Evolutionary conservation across 352 stramenopile species (phyloP).

Genomic region (Phytophthora melonis): DNA sequence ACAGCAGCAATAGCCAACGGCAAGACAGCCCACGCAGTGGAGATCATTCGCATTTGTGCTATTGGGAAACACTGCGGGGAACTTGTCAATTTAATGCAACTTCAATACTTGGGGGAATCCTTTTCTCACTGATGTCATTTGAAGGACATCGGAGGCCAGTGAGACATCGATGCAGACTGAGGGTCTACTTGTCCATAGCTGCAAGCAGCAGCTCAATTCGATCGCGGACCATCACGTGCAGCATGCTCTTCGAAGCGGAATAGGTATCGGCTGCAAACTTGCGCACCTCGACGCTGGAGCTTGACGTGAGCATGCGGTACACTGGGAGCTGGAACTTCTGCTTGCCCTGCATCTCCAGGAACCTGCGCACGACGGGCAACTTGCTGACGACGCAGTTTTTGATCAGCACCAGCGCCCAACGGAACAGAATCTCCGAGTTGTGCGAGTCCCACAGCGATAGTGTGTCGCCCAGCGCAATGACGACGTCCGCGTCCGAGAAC

Average conservation of each 20-base stretch:
- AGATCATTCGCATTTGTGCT: too few relatives aligned
- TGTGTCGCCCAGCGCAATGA: conserved; percentile 60
- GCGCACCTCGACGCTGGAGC: conserved; percentile 44
- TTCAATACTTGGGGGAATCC: background rate
- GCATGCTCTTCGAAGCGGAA: conserved; percentile 43
- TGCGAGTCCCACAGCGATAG: conserved; percentile 64
- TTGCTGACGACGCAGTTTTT: conserved; percentile 64
- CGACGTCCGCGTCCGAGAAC: conserved; percentile 53
- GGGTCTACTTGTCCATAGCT: conserved; percentile 32
- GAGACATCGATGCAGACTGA: background rate
- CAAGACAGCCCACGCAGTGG: background rate
- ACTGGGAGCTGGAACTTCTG: conserved; percentile 86
- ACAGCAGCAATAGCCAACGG: conserved; percentile 11
- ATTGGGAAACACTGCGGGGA: background rate
- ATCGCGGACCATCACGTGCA: conserved; percentile 87
- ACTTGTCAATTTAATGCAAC: conserved; percentile 18
- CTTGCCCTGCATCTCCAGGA: conserved; percentile 78
- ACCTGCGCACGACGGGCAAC: conserved; percentile 55
- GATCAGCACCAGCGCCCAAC: conserved; percentile 73
- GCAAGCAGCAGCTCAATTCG: conserved; percentile 64
- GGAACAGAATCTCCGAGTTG: conserved; percentile 76
- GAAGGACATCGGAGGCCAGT: conserved; percentile 5
- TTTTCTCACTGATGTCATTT: conserved; percentile 11
- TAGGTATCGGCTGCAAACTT: conserved; percentile 62
- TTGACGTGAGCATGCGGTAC: conserved; percentile 67